Evolutionary conservation across 352 stramenopile species (phyloP).

Genomic region (Phytophthora hybrid): DNA sequence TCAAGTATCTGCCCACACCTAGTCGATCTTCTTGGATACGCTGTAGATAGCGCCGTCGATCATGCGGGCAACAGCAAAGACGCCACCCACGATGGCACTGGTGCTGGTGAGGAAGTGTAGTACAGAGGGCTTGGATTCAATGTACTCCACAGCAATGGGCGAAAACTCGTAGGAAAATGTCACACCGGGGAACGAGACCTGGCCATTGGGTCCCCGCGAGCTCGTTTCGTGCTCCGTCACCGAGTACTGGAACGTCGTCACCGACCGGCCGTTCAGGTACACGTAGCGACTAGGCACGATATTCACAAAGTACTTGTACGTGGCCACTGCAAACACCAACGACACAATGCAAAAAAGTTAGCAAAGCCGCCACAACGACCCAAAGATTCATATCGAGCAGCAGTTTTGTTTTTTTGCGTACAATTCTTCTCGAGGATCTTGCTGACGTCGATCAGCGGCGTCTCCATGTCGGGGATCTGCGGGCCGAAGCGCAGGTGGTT

Average conservation of each 20-base stretch:
- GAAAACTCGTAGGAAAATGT: conserved; percentile 92
- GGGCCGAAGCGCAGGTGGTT: conserved; percentile 84
- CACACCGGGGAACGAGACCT: conserved; percentile 82
- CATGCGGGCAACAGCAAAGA: conserved; percentile 90
- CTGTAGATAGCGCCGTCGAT: conserved; percentile 90
- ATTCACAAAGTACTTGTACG: conserved; percentile 92
- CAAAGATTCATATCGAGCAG: background rate
- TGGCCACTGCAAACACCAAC: conserved; percentile 60
- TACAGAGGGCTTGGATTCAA: conserved; percentile 86
- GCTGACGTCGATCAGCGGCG: conserved; percentile 82
- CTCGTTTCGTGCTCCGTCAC: conserved; percentile 85
- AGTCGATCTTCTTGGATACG: conserved; percentile 90
- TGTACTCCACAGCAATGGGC: conserved; percentile 89
- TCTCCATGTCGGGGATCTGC: conserved; percentile 87
- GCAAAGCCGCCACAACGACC: background rate
- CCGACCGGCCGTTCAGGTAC: conserved; percentile 71
- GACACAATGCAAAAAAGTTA: conserved; percentile 3
- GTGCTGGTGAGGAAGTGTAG: conserved; percentile 90
- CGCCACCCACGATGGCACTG: conserved; percentile 86
- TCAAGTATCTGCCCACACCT: conserved; percentile 28
- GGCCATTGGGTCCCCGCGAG: conserved; percentile 49
- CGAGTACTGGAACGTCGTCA: conserved; percentile 90
- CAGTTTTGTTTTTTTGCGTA: conserved; percentile 30
- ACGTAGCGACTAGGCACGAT: conserved; percentile 88
- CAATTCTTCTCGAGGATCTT: conserved; percentile 87